Base-by-base conservation (phyloP, 257 asterid species). In the Solanum ahanhuiri region DNA sequence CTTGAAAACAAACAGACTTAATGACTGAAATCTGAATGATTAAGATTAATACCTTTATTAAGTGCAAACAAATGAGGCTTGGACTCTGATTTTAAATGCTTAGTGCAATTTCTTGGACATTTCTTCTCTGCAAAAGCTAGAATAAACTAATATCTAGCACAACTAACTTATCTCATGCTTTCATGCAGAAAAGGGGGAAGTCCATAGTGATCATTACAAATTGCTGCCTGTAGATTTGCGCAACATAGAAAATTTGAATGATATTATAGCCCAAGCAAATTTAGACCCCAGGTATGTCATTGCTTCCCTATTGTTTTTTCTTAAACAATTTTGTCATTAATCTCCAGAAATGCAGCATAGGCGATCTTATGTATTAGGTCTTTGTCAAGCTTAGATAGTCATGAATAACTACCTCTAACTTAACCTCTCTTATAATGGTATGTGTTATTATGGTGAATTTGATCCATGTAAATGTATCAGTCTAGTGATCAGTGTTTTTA, bases 151-250 rank as follows among this genome's bases (percentile, higher is more conserved):
- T 28, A 25, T 25, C 18, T 79, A 45, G 84, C 41, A 43, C 84
- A 28, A 69, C 88, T 23, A 83, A 82, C 85, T 58, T 66, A 79
- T 81, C 58, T 12, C 73, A 64, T 90, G 83, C 86, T 88, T 89
- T 91, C 90, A 28, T 90, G 89, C 94, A 97, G 98, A 97, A 88
- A 94, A 91, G 86, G 99, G 99, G 83, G 98, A 97, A 92, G 98
- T 97, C 85, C 90, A 90, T 88, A 91, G 97, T 77, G 91, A 92
- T 75, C 96, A 92, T 87, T 97, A 95, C 98, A 97, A 95, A 91
- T 95, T 97, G 88, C 94, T 97, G 82, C 98, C 99, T 30, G 92
- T 95, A 84, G 99, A 97, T 88, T 87, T 97, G 90, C 96, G 98
- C 64, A 97, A 95, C 87, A 86, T 97, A 83, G 89, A 85, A 73